Percentiles rank a stretch among this genome's conserved stretches.
These are phyloP conservation scores for Dryas alaskensis DNA, from an alignment of 306 rosid species.

Conservation along the genomic window DNA sequence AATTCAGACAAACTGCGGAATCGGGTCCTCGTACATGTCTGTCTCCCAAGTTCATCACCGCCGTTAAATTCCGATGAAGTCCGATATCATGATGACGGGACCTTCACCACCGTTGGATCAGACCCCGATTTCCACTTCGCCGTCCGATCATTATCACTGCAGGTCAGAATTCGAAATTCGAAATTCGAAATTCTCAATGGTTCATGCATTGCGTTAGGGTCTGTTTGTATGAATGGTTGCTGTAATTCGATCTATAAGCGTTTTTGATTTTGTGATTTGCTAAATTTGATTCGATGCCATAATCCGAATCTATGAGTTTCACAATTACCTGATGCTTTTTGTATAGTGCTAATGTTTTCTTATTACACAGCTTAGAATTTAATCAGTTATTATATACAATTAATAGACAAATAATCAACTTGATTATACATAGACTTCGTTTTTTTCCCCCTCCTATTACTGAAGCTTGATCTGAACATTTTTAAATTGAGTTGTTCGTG, in stretches of 20 bases:
- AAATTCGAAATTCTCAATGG: slow-evolving; percentile 8
- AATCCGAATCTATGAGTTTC: background rate
- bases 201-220: background rate
- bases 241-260: slow-evolving; percentile 13
- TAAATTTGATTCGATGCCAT: background rate
- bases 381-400: background rate
- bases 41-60: slow-evolving; percentile 33
- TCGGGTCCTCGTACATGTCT: slow-evolving; percentile 5
- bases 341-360: background rate
- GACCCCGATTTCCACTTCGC: slow-evolving; percentile 25
- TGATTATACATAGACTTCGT: background rate
- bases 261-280: background rate
- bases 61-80: slow-evolving; percentile 26
- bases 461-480: background rate
- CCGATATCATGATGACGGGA: slow-evolving; percentile 39
- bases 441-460: background rate
- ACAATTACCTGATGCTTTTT: background rate
- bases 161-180: slow-evolving; percentile 37
- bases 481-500: background rate
- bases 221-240: background rate
- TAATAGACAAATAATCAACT: background rate
- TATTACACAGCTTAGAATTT: background rate
- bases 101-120: slow-evolving; percentile 45
- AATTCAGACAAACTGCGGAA: slow-evolving; percentile 1
- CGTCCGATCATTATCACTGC: slow-evolving; percentile 34